phyloP scores from a whole-genome alignment of 2,329 filamentous ascomycete species.

The Paramyrothecium roridum region DNA sequence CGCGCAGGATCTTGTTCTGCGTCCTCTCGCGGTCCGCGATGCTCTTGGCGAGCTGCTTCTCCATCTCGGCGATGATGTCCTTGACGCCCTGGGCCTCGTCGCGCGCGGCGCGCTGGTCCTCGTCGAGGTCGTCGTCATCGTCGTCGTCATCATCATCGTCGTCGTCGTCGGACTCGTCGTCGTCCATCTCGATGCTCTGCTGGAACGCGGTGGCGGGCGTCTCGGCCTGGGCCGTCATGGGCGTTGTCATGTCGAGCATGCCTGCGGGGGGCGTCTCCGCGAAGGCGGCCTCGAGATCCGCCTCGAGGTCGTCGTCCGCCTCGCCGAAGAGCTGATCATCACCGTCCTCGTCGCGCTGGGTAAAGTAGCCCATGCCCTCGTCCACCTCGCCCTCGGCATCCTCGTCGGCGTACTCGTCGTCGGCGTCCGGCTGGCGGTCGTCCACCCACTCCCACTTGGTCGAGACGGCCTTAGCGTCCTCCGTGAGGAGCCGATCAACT shows the following conservation, averaged over 20 bases:
- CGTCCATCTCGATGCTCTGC: conserved; percentile 36
- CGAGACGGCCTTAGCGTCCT: conserved; percentile 60
- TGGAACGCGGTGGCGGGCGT: conserved; percentile 42
- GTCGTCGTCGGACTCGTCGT: conserved; percentile 35
- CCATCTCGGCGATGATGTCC: conserved; percentile 51
- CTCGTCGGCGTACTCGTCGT: conserved; percentile 47
- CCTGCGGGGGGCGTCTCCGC: conserved; percentile 40
- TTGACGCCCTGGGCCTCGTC: conserved; percentile 53
- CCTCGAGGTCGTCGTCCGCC: conserved; percentile 51
- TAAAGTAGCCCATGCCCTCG: conserved; percentile 37
- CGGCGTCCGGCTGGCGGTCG: conserved; percentile 36
- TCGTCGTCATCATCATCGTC: conserved; percentile 52
- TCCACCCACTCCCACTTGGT: conserved; percentile 66
- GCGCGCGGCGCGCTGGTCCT: conserved; percentile 46
- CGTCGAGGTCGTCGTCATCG: conserved; percentile 51
- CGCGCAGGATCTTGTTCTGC: conserved; percentile 45
- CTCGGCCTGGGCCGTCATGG: conserved; percentile 38
- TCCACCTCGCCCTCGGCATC: conserved; percentile 48
- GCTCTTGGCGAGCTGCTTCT: conserved; percentile 45
- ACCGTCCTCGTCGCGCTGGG: conserved; percentile 9
- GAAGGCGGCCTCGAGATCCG: conserved; percentile 54
- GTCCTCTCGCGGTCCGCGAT: conserved; percentile 41
- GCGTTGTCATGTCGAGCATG: conserved; percentile 39
- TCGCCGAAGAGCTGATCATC: conserved; percentile 24
- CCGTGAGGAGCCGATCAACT: conserved; percentile 69